phyloP scores from a whole-genome alignment of 2,329 filamentous ascomycete species.

The Uncinocarpus reesii region DNA sequence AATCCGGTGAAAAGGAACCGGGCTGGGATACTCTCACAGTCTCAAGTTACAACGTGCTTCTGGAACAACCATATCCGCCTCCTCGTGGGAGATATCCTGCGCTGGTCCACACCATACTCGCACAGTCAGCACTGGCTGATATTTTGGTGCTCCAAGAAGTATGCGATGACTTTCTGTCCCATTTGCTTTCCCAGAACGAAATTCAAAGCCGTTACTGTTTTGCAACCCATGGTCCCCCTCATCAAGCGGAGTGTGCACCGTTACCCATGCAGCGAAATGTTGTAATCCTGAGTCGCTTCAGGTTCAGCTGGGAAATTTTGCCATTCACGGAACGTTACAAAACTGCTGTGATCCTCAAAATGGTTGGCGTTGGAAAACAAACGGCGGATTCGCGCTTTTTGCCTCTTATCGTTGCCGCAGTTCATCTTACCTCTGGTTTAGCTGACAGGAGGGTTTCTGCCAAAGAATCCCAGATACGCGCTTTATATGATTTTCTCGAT shows the following conservation, averaged over 20 bases:
- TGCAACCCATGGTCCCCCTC: slow-evolving; percentile 48
- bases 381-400: slow-evolving; percentile 15
- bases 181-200: slow-evolving; percentile 40
- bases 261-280: slow-evolving; percentile 52
- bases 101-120: slow-evolving; percentile 28
- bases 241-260: slow-evolving; percentile 43
- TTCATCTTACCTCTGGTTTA: slow-evolving; percentile 54
- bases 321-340: slow-evolving; percentile 49
- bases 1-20: slow-evolving; percentile 3
- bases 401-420: slow-evolving; percentile 44
- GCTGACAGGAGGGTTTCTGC: slow-evolving; percentile 48
- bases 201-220: slow-evolving; percentile 46
- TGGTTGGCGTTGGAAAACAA: slow-evolving; percentile 31
- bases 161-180: slow-evolving; percentile 52
- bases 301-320: slow-evolving; percentile 48
- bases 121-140: slow-evolving; percentile 27
- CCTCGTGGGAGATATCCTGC: slow-evolving; percentile 30
- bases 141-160: slow-evolving; percentile 50
- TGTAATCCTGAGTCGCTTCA: slow-evolving; percentile 48
- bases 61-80: slow-evolving; percentile 31
- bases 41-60: slow-evolving; percentile 38
- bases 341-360: slow-evolving; percentile 43
- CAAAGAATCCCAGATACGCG: slow-evolving; percentile 49
- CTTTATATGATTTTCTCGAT: slow-evolving; percentile 41
- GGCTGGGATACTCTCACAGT: slow-evolving; percentile 22